phyloP scores from a whole-genome alignment of 805 yeast species.

The Jamesozyma jinghongensis region DNA sequence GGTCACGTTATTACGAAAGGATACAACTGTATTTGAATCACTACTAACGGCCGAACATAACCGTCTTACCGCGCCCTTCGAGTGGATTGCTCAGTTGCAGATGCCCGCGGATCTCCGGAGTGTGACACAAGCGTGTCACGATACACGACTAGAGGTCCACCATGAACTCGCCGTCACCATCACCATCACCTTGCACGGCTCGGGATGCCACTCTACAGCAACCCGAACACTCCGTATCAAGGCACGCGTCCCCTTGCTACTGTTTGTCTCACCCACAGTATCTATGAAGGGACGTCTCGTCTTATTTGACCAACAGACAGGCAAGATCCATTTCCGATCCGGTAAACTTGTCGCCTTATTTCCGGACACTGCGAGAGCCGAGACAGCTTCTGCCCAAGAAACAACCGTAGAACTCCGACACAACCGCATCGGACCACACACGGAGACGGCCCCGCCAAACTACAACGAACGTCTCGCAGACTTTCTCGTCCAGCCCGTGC shows the following conservation, averaged over 20 bases:
- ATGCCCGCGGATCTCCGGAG: conserved; percentile 63
- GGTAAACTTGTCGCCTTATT: conserved; percentile 30
- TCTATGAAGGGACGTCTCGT: conserved; percentile 40
- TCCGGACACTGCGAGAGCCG: conserved; percentile 1
- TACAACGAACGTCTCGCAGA: no score
- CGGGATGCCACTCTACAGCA: no score
- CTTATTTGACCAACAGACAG: conserved; percentile 30
- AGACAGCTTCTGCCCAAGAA: no score
- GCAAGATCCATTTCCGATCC: conserved; percentile 35
- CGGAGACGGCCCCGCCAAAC: no score
- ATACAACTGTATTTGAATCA: conserved; percentile 39
- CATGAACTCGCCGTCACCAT: no score
- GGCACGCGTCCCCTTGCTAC: conserved; percentile 70
- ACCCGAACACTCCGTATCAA: no score
- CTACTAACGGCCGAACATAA: conserved; percentile 29
- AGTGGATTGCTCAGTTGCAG: conserved; percentile 46
- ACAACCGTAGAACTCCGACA: no score
- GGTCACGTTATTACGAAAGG: conserved; percentile 43
- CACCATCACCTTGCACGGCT: no score
- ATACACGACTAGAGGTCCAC: no score
- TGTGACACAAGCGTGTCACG: conserved; percentile 80
- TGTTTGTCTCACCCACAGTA: conserved; percentile 69
- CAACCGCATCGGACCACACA: no score
- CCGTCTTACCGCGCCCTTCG: conserved; percentile 47
- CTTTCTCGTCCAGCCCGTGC: no score